Evolutionary conservation across 768 basidiomycete species (phyloP).

Genomic region (Trametes sanguinea): DNA sequence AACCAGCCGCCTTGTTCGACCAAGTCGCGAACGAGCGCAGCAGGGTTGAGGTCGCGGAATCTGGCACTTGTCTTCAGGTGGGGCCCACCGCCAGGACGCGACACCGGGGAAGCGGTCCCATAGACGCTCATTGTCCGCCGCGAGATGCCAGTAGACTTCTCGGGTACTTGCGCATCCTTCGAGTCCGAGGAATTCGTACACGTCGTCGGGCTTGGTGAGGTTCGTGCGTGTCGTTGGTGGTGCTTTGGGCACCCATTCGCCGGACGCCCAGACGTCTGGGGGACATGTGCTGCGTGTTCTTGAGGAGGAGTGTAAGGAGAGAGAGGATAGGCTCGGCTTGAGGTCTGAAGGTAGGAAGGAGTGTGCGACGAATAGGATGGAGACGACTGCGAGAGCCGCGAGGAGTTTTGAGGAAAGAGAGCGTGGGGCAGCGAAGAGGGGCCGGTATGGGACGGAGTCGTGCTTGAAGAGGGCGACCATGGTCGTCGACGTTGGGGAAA

Average conservation of each 20-base stretch:
- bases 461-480: constrained; percentile 20
- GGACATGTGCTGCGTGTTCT: constrained; percentile 32
- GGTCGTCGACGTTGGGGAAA: background rate
- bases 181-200: constrained; percentile 54
- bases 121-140: constrained; percentile 47
- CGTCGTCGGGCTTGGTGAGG: constrained; percentile 39
- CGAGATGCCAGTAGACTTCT: constrained; percentile 67
- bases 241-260: constrained; percentile 45
- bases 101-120: constrained; percentile 57
- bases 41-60: constrained; percentile 45
- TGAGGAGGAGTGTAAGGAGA: background rate
- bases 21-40: constrained; percentile 53
- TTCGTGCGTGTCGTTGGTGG: constrained; percentile 30
- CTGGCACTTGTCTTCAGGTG: constrained; percentile 45
- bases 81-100: constrained; percentile 55
- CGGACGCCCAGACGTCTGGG: constrained; percentile 38
- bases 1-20: constrained; percentile 75
- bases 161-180: constrained; percentile 63
- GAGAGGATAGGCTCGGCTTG: constrained; percentile 7
- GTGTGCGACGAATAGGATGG: constrained; percentile 7
- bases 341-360: constrained; percentile 13
- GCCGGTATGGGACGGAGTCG: constrained; percentile 16
- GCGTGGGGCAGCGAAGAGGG: constrained; percentile 14
- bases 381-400: constrained; percentile 14
- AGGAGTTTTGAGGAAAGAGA: constrained; percentile 17